These are phyloP conservation scores for Coniferiporia sulphurascens DNA, from an alignment of 1,284 basidiomycete species.

Conservation along the genomic window DNA sequence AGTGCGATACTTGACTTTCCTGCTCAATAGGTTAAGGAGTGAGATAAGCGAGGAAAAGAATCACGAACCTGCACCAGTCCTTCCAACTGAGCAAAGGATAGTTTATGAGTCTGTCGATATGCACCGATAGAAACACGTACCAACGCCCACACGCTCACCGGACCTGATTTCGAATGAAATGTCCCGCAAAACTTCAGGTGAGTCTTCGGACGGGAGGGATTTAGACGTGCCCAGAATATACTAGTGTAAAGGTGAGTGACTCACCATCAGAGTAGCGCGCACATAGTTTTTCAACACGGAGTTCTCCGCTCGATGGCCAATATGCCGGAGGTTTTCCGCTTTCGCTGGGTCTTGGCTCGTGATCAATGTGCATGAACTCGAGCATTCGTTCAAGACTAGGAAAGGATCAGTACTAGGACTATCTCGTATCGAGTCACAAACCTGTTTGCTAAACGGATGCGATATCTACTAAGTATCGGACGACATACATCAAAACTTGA, in stretches of 20 bases:
- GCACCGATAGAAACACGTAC: slow-evolving; percentile 15
- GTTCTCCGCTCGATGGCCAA: slow-evolving; percentile 40
- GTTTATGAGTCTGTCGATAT: background rate
- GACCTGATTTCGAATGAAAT: slow-evolving; percentile 35
- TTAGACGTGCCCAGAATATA: background rate
- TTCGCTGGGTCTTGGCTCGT: slow-evolving; percentile 32
- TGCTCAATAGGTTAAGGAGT: background rate
- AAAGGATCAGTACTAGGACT: background rate
- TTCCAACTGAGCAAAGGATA: slow-evolving; percentile 25
- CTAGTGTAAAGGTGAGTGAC: background rate
- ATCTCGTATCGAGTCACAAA: background rate
- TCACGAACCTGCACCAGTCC: slow-evolving; percentile 36
- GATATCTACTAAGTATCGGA: background rate
- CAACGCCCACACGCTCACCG: slow-evolving; percentile 41
- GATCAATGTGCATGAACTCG: slow-evolving; percentile 38
- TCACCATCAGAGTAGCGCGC: slow-evolving; percentile 23
- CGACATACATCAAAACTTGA: background rate
- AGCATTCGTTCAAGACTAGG: slow-evolving; percentile 37
- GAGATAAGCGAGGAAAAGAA: background rate
- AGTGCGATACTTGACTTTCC: slow-evolving; percentile 34
- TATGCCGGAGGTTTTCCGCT: slow-evolving; percentile 29
- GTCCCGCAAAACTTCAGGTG: slow-evolving; percentile 35
- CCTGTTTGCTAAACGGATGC: slow-evolving; percentile 12
- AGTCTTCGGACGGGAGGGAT: slow-evolving; percentile 10
- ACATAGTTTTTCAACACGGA: slow-evolving; percentile 31